phyloP scores from a whole-genome alignment of 805 yeast species.

The Isabelozyma rhagii region DNA sequence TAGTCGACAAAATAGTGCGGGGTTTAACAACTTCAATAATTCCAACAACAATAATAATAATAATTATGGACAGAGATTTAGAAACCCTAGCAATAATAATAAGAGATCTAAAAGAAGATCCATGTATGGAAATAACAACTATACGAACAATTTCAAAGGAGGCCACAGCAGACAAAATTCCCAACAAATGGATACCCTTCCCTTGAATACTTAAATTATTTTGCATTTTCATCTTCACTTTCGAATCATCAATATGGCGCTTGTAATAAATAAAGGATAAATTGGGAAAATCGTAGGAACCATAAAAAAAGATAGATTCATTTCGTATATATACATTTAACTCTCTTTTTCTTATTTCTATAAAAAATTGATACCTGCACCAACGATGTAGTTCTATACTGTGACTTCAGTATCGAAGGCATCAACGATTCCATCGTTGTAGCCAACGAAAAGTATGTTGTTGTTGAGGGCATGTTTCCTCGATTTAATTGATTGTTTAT shows the following conservation, averaged over 20 bases:
- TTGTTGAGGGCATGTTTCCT: constrained; percentile 10
- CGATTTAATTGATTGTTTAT: constrained; percentile 8
- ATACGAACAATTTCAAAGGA: constrained; percentile 10
- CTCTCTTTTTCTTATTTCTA: not conserved
- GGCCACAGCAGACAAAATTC: constrained; percentile 5
- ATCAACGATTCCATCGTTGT: constrained; percentile 53
- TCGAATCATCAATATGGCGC: not conserved
- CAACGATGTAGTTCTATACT: not conserved
- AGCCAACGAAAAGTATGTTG: constrained; percentile 45
- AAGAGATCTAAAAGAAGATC: constrained; percentile 28
- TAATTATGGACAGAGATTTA: constrained; percentile 6
- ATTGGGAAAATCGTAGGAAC: not conserved
- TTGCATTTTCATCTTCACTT: not conserved
- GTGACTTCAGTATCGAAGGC: constrained; percentile 16
- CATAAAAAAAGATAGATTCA: not conserved
- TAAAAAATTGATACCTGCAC: not conserved
- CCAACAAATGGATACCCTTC: constrained; percentile 5
- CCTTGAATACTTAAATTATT: constrained; percentile 2
- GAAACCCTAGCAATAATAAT: constrained; percentile 7
- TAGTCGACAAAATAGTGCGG: constrained; percentile 1
- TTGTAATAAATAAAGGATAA: not conserved
- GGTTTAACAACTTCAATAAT: constrained; percentile 3
- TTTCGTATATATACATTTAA: not conserved
- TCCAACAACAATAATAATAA: constrained; percentile 5
- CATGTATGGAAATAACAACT: constrained; percentile 20